A percentile compares a stretch with the other conserved stretches of the same genome.
Evolutionary conservation across 1,284 basidiomycete species (phyloP).

Genomic region (Moniliella sp.): DNA sequence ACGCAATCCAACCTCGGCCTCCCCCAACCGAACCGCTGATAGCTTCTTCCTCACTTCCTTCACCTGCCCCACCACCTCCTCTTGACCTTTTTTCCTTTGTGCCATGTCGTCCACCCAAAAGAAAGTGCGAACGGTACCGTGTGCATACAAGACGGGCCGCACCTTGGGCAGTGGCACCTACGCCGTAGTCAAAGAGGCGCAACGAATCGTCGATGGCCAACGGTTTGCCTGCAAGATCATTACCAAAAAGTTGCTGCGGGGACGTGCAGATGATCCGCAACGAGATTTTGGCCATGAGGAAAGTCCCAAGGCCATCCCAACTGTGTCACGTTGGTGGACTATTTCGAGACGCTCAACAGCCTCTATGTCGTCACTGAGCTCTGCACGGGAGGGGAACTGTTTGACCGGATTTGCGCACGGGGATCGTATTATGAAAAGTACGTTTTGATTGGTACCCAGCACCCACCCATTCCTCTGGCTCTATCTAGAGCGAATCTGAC

Average conservation of each 20-base stretch:
- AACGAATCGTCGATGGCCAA: slow-evolving; percentile 67
- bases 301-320: slow-evolving; percentile 71
- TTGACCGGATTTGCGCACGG: slow-evolving; percentile 91
- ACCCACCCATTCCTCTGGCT: no score
- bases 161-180: slow-evolving; percentile 60
- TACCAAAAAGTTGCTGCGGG: slow-evolving; percentile 82
- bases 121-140: no score
- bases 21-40: no score
- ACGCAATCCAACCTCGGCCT: no score
- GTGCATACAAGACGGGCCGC: slow-evolving; percentile 31
- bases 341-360: slow-evolving; percentile 92
- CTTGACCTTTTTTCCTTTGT: no score
- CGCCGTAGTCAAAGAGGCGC: slow-evolving; percentile 78
- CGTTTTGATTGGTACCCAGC: no score
- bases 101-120: no score
- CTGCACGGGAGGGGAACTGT: slow-evolving; percentile 90
- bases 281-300: slow-evolving; percentile 84
- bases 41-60: no score
- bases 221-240: slow-evolving; percentile 37
- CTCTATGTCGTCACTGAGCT: slow-evolving; percentile 68
- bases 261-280: slow-evolving; percentile 54
- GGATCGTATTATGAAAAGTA: slow-evolving; percentile 88
- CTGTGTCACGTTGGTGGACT: slow-evolving; percentile 54
- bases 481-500: no score
- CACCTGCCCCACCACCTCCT: no score